These are phyloP conservation scores for Thermochaetoides dissita DNA, from an alignment of 2,329 filamentous ascomycete genomes.

Conservation along the genomic window DNA sequence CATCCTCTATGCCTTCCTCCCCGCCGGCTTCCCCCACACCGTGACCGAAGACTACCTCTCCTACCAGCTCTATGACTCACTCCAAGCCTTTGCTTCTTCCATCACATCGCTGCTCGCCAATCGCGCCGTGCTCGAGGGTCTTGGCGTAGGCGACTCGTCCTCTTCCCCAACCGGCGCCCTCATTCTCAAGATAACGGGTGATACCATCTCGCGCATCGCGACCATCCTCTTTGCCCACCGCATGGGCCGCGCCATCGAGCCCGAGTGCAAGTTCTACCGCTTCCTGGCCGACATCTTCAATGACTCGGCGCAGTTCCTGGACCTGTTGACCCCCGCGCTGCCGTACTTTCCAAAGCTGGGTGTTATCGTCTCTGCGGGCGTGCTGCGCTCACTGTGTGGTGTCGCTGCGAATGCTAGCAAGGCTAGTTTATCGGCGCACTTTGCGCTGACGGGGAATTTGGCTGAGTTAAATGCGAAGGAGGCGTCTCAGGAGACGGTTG, in stretches of 20 bases:
- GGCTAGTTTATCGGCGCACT: constrained; percentile 81
- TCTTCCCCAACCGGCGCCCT: constrained; percentile 70
- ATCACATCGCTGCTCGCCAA: constrained; percentile 70
- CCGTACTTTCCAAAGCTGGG: constrained; percentile 37
- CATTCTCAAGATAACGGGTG: constrained; percentile 69
- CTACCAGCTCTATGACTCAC: constrained; percentile 58
- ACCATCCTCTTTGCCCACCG: constrained; percentile 78
- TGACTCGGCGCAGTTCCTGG: constrained; percentile 72
- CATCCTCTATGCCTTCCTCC: constrained; percentile 61
- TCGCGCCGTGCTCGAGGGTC: constrained; percentile 60
- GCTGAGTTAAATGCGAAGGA: constrained; percentile 92
- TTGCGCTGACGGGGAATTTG: constrained; percentile 73
- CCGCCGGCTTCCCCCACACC: constrained; percentile 74
- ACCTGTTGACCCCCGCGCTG: constrained; percentile 65
- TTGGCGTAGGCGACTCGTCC: constrained; percentile 72
- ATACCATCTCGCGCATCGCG: constrained; percentile 65
- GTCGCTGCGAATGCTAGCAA: constrained; percentile 84
- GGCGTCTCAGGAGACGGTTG: constrained; percentile 86
- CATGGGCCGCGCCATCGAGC: constrained; percentile 69
- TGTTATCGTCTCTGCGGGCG: constrained; percentile 35
- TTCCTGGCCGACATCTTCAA: constrained; percentile 82
- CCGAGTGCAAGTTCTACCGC: constrained; percentile 81
- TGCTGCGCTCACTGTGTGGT: constrained; percentile 57
- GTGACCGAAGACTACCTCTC: constrained; percentile 74
- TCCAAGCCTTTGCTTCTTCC: constrained; percentile 73